Evolutionary conservation across 225 moss, liverwort and hornwort species (phyloP).

Genomic region (Takakia lepidozioides): DNA sequence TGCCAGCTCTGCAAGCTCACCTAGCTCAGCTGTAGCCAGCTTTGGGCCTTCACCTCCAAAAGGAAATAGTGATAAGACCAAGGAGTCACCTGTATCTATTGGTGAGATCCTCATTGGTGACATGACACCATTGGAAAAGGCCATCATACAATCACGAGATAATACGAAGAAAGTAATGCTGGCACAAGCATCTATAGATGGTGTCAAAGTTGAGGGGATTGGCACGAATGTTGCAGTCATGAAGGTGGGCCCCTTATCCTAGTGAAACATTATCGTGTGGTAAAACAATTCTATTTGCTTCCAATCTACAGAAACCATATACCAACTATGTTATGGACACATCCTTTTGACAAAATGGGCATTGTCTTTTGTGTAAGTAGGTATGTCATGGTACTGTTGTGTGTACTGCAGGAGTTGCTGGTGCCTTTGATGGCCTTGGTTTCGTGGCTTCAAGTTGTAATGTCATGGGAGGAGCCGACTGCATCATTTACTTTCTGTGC

Average conservation of each 20-base stretch:
- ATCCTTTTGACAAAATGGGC: background rate
- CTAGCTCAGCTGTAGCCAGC: constrained; percentile 32
- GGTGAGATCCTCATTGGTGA: constrained; percentile 90
- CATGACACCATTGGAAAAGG: constrained; percentile 75
- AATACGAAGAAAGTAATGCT: constrained; percentile 75
- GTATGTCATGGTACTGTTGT: too few species aligned
- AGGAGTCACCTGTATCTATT: constrained; percentile 53
- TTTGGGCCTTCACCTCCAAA: constrained; percentile 57
- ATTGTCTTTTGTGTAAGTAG: too few species aligned
- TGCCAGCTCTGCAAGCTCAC: constrained; percentile 42
- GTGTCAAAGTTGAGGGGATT: constrained; percentile 93
- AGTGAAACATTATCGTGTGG: too few species aligned
- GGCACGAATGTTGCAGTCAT: constrained; percentile 89
- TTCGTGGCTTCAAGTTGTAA: constrained; percentile 57
- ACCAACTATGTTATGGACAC: too few species aligned
- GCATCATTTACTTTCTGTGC: constrained; percentile 61
- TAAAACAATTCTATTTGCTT: too few species aligned
- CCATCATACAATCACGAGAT: constrained; percentile 75
- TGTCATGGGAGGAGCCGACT: constrained; percentile 71
- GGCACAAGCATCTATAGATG: constrained; percentile 81
- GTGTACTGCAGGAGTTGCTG: constrained; percentile 78
- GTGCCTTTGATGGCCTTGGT: constrained; percentile 42
- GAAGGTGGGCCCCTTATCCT: constrained; percentile 54
- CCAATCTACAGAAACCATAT: too few species aligned
- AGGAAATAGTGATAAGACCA: constrained; percentile 17